Evolutionary conservation across 768 basidiomycete species (phyloP).

Genomic region (Melanogaster broomeanus): DNA sequence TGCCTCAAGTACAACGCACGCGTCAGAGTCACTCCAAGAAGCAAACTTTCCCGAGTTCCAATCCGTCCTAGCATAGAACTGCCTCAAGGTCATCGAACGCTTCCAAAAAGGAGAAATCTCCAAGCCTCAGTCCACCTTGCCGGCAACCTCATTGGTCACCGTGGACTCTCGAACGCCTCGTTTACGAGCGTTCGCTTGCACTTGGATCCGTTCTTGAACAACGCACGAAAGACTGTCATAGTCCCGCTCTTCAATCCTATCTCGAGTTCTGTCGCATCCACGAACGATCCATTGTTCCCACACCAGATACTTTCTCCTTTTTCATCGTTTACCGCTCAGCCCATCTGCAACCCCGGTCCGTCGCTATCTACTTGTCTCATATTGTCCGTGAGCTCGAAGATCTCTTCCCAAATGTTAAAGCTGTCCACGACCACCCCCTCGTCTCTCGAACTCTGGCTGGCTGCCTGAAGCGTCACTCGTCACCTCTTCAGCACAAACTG

Average conservation of each 20-base stretch:
- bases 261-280: neutral
- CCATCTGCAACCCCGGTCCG: constrained; percentile 38
- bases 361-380: constrained; percentile 39
- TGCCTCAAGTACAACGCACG: neutral
- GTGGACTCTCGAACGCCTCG: no score
- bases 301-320: constrained; percentile 36
- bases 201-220: no score
- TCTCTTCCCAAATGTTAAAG: constrained; percentile 31
- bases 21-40: neutral
- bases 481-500: constrained; percentile 16
- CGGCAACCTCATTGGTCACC: neutral
- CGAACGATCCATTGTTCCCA: neutral
- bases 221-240: no score
- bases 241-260: no score
- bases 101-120: constrained; percentile 5
- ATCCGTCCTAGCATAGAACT: neutral
- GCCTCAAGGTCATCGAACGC: neutral
- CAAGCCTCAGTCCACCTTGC: neutral
- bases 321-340: constrained; percentile 36
- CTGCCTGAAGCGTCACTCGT: constrained; percentile 20
- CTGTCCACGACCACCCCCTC: constrained; percentile 3
- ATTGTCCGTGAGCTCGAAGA: constrained; percentile 34
- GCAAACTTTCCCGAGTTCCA: neutral
- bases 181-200: no score
- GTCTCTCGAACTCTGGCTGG: constrained; percentile 34